Evolutionary conservation across 2,329 filamentous ascomycete genomes (phyloP).

Genomic region (Ophidiomyces ophidiicola): DNA sequence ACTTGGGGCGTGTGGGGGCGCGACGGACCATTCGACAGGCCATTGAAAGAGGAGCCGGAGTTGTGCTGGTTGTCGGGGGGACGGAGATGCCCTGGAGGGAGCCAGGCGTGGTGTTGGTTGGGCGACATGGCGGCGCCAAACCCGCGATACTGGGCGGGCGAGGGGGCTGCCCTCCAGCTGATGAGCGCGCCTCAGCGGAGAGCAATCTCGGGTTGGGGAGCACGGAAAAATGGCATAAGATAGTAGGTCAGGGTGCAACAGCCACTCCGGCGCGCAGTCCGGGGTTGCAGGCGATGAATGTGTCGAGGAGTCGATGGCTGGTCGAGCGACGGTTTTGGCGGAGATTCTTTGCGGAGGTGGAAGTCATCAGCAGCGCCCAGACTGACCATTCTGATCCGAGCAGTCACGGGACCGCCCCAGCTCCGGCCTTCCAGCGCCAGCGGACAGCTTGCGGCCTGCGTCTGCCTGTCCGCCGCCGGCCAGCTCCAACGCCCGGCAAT

Average conservation of each 20-base stretch:
- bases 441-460: no score
- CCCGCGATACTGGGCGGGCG: conserved; percentile 36
- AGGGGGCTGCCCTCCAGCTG: conserved; percentile 36
- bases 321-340: conserved; percentile 24
- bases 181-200: conserved; percentile 24
- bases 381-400: conserved; percentile 11
- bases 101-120: conserved; percentile 57
- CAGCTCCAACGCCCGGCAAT: no score
- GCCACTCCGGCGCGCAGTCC: conserved; percentile 22
- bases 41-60: conserved; percentile 31
- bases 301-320: conserved; percentile 28
- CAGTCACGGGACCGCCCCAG: conserved; percentile 17
- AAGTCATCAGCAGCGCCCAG: conserved; percentile 29
- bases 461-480: no score
- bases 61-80: conserved; percentile 48
- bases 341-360: conserved; percentile 31
- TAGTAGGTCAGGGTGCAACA: conserved; percentile 17
- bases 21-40: conserved; percentile 32
- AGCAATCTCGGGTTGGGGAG: conserved; percentile 19
- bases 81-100: conserved; percentile 47
- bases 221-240: conserved; percentile 25
- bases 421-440: no score
- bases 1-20: conserved; percentile 35
- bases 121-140: conserved; percentile 48
- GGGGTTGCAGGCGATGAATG: conserved; percentile 25